phyloP scores from a whole-genome alignment of 176 grass and related monocot genomes.

The Dactylis glomerata region DNA sequence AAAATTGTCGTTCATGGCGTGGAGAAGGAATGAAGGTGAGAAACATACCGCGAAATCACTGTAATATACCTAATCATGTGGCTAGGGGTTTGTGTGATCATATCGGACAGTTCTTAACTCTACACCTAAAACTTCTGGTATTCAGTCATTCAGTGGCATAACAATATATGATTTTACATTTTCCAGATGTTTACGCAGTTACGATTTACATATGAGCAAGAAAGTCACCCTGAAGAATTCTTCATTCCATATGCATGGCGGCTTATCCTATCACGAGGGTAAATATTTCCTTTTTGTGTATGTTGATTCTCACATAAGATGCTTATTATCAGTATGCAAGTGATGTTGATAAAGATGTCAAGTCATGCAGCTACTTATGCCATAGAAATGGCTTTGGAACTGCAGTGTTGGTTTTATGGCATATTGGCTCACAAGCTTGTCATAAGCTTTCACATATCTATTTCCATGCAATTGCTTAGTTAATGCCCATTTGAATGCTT shows the following conservation, averaged over 20 bases:
- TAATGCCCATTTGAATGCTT: background rate
- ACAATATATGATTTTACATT: slow-evolving; percentile 27
- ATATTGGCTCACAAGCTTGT: background rate
- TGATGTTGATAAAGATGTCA: background rate
- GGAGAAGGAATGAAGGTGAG: slow-evolving; percentile 97
- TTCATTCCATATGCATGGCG: slow-evolving; percentile 99
- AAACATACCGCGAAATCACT: background rate
- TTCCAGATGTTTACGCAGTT: slow-evolving; percentile 98
- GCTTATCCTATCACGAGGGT: slow-evolving; percentile 84
- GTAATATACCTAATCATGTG: background rate
- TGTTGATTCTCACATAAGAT: slow-evolving; percentile 10
- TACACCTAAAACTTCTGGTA: slow-evolving; percentile 5
- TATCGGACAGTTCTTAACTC: background rate
- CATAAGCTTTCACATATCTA: slow-evolving; percentile 10
- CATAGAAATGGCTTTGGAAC: slow-evolving; percentile 9
- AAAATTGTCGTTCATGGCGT: slow-evolving; percentile 88
- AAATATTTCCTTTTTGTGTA: slow-evolving; percentile 34
- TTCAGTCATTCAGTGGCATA: slow-evolving; percentile 25
- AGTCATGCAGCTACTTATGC: background rate
- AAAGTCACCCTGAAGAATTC: slow-evolving; percentile 98
- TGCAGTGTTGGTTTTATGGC: slow-evolving; percentile 16
- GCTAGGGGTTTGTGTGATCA: background rate
- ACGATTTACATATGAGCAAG: slow-evolving; percentile 98
- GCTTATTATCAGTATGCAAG: background rate
- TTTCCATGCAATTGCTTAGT: background rate